Conservation (phyloP, 805 yeast species). For the Candida orba region DNA sequence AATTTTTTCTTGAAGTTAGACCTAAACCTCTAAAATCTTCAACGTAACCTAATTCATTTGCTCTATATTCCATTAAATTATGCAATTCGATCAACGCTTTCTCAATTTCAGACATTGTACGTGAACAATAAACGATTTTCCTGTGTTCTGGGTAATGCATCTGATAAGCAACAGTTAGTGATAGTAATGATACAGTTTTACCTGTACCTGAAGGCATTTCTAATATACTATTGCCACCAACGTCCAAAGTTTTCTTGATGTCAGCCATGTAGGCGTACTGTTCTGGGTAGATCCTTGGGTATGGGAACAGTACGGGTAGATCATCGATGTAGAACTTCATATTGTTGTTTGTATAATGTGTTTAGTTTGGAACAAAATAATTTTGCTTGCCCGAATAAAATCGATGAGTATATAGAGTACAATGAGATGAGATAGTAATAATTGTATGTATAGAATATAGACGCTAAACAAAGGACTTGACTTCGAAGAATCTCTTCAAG, state of each 20-base stretch:
- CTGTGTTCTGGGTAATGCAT: slow-evolving; percentile 90
- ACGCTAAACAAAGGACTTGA: slow-evolving; percentile 71
- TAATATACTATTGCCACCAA: slow-evolving; percentile 90
- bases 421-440: too few species aligned
- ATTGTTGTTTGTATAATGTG: neutral
- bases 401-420: too few species aligned
- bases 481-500: slow-evolving; percentile 92
- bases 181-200: slow-evolving; percentile 85
- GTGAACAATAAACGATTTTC: slow-evolving; percentile 93
- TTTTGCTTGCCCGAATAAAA: too few species aligned
- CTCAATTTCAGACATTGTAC: slow-evolving; percentile 99
- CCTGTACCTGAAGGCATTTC: slow-evolving; percentile 99
- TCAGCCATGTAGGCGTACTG: slow-evolving; percentile 98
- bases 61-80: slow-evolving; percentile 78
- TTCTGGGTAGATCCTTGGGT: slow-evolving; percentile 95
- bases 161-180: slow-evolving; percentile 92
- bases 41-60: slow-evolving; percentile 72
- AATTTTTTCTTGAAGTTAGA: slow-evolving; percentile 85
- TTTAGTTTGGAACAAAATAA: neutral
- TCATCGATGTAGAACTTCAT: slow-evolving; percentile 80
- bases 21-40: slow-evolving; percentile 96
- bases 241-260: slow-evolving; percentile 87
- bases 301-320: slow-evolving; percentile 91
- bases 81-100: slow-evolving; percentile 91
- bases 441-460: neutral